Conservation (phyloP, 1,284 basidiomycete species). For the Ustilago trichophora region DNA sequence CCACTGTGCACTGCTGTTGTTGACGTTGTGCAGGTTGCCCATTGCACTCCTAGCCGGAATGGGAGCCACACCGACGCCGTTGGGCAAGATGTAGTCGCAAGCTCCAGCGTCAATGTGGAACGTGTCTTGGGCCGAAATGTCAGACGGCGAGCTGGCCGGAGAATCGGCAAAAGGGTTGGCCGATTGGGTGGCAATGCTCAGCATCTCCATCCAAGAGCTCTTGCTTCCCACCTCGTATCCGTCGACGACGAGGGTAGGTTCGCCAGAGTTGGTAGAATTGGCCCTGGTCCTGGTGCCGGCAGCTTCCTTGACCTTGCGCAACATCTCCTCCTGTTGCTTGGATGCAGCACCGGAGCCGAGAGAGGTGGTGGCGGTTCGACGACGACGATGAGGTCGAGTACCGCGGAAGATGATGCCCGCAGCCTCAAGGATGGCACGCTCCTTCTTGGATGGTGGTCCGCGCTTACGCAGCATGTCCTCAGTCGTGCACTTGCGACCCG, state of each 20-base stretch:
- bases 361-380: slow-evolving; percentile 39
- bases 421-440: slow-evolving; percentile 42
- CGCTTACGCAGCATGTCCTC: slow-evolving; percentile 51
- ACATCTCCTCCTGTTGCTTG: slow-evolving; percentile 39
- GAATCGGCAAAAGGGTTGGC: slow-evolving; percentile 39
- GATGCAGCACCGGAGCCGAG: slow-evolving; percentile 32
- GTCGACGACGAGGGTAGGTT: background rate
- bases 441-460: slow-evolving; percentile 49
- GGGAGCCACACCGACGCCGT: background rate
- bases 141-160: slow-evolving; percentile 29
- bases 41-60: slow-evolving; percentile 1
- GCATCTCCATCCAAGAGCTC: slow-evolving; percentile 46
- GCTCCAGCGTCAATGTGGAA: slow-evolving; percentile 38
- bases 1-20: slow-evolving; percentile 11
- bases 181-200: slow-evolving; percentile 30
- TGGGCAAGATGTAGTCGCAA: slow-evolving; percentile 26
- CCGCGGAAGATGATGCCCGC: slow-evolving; percentile 49
- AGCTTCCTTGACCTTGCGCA: slow-evolving; percentile 31
- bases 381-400: slow-evolving; percentile 38
- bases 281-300: slow-evolving; percentile 23
- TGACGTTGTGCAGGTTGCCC: background rate
- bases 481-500: slow-evolving; percentile 45
- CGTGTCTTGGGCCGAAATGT: slow-evolving; percentile 25
- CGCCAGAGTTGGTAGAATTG: slow-evolving; percentile 35
- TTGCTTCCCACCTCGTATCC: slow-evolving; percentile 11